phyloP scores from a whole-genome alignment of 2,329 filamentous ascomycete genomes.

The Clathrospora elynae region DNA sequence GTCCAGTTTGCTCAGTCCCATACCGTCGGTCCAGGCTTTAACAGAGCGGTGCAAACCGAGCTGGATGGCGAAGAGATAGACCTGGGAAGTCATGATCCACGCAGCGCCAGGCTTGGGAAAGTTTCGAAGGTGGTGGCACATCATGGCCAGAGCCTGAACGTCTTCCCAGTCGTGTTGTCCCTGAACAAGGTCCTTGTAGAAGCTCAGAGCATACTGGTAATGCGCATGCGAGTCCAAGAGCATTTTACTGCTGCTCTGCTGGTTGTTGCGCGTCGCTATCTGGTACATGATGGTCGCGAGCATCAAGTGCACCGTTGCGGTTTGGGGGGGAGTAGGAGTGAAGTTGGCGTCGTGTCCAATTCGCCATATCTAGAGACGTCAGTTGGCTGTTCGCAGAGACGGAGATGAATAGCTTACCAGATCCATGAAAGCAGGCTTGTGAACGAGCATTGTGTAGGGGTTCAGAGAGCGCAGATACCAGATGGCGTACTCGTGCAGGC shows the following conservation, averaged over 20 bases:
- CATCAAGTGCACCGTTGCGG: constrained; percentile 76
- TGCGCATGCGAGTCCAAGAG: constrained; percentile 74
- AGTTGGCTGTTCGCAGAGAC: not conserved
- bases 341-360: constrained; percentile 73
- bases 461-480: constrained; percentile 78
- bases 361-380: constrained; percentile 63
- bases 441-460: constrained; percentile 75
- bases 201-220: constrained; percentile 75
- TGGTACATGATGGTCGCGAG: constrained; percentile 80
- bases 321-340: constrained; percentile 66
- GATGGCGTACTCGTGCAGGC: constrained; percentile 70
- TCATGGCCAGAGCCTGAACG: constrained; percentile 73
- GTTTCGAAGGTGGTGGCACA: constrained; percentile 72
- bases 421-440: constrained; percentile 73
- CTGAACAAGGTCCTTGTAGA: constrained; percentile 67
- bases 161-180: constrained; percentile 67
- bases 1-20: constrained; percentile 60
- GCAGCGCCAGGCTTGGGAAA: constrained; percentile 81
- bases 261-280: constrained; percentile 69
- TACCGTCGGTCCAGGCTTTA: constrained; percentile 59
- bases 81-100: constrained; percentile 68
- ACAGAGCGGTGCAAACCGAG: constrained; percentile 75
- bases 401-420: constrained; percentile 58
- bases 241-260: constrained; percentile 49
- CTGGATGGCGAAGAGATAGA: constrained; percentile 73